These are phyloP conservation scores for Didymella glomerata DNA, from an alignment of 2,329 filamentous ascomycete species.

Conservation along the genomic window DNA sequence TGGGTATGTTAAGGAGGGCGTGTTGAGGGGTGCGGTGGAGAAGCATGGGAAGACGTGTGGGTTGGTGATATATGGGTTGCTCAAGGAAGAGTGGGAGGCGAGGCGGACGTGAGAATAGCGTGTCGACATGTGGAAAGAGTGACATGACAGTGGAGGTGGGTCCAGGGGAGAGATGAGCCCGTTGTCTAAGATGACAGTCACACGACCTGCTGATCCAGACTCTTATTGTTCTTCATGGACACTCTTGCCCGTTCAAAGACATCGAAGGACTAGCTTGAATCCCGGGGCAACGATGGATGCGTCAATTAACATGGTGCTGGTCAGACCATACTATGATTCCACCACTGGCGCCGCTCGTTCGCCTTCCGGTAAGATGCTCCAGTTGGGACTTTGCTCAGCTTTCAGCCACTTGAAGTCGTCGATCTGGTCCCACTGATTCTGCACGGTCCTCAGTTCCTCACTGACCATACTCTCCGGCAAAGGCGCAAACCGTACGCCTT, in stretches of 20 bases:
- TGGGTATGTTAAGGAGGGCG: conserved; percentile 51
- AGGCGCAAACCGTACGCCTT: conserved; percentile 77
- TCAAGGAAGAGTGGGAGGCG: conserved; percentile 44
- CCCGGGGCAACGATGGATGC: neutral
- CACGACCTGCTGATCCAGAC: neutral
- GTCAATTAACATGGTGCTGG: neutral
- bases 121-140: neutral
- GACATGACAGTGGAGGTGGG: neutral
- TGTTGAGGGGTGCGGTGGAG: conserved; percentile 43
- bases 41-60: conserved; percentile 49
- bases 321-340: neutral
- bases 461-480: conserved; percentile 62
- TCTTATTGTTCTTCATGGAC: neutral
- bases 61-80: conserved; percentile 47
- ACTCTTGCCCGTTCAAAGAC: neutral
- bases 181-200: neutral
- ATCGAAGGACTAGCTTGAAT: neutral
- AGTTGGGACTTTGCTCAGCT: conserved; percentile 85
- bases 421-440: conserved; percentile 86
- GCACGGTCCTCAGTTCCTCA: conserved; percentile 9
- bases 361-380: conserved; percentile 72
- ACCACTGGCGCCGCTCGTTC: conserved; percentile 1
- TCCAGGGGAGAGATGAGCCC: neutral
- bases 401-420: conserved; percentile 99
- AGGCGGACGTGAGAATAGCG: neutral